Base-by-base conservation (phyloP, 768 basidiomycete species). In the Boletellus emodensis region DNA sequence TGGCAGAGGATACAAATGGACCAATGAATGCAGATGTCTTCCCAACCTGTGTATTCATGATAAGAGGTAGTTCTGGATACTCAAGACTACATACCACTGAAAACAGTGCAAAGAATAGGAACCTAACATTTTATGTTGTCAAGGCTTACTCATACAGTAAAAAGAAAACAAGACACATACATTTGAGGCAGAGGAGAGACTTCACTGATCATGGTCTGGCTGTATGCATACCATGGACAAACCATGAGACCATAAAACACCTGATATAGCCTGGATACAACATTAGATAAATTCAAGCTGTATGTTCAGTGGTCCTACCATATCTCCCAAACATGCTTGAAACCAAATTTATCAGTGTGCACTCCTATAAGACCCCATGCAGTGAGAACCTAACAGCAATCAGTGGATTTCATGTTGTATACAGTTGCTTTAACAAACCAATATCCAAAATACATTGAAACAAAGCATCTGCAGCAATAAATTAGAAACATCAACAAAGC, bases 251-350 rank as follows among this genome's bases (percentile, higher is more conserved):
- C 85, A 58, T 83, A 87, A 61, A 78, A 84, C 11, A 75, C 83
- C 58, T 86, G 84, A 59, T 85, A 87, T 28, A 80, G 54, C 85
- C 84, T 85, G 48, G 1, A 34, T 1, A 40, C 18, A 35, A 8
- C 3, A 35, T 47, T 28, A 41, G 44, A 44, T 26, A n/a, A 40
- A 41, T 6, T 15, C 10, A 9, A 28, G 17, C 5, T 1, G 48
- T 24, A 28, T 9, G 34, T 17, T 30, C 4, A 43, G 35, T 18
- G 10, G 48, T 6, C 22, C 13, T 55, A 82, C 83, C 85, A 87
- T 28, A 87, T 80, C 64, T 90, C 88, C 87, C 87, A 90, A 52
- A 83, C 79, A 60, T 90, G 84, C 66, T 91, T 87, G 71, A 89
- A 90, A 12, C 87, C 87, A 59, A 91, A 84, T 40, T 78, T 82